Evolutionary conservation across 202 grass and related monocot species (phyloP), one percentile per base, ranked within the genome.

Genomic region (Schoenoplectus tabernaemontani): DNA sequence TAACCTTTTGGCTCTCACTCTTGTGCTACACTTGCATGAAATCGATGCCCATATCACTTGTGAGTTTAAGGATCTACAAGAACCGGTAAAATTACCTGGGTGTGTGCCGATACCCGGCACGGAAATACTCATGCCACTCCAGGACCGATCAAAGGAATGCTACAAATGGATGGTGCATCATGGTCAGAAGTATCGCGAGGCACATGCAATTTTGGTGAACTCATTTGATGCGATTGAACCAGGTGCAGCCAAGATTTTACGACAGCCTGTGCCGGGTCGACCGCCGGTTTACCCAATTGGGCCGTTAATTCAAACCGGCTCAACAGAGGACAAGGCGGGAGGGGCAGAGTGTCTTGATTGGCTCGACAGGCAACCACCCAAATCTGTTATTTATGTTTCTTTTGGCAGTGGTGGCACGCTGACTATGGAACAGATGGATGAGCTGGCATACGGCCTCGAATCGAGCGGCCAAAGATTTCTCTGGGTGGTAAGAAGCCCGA

Each of bases 401-500:
- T 93, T 93, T 76, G 91, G 91, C 3, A 90, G 87, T 28, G 91
- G 85, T 4, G 91, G 91, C 4, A 46, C 89, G 1, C 78, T 94
- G 1, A 78, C 85, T 4, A 5, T 24, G 13, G 64, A 81, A 38
- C 76, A 94, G 38, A 84, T 90, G 82, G 16, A 59, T 1, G 92
- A 94, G 85, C 80, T 94, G 2, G 92, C 89, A 0, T 80, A 82
- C 0, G 89, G 92, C 16, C 70, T 94, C 6, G 92, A 94, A 83
- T 68, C 10, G 4, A 87, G 87, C 23, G 87, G 92, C 3, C 83
- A 87, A 51, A 66, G 92, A 0, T 94, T 94, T 39, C 70, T 91
- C 7, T 94, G 91, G 91, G 91, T 88, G 80, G 87, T 86, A 44
- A 37, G 84, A 50, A 93, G 91, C 66, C 91, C 91, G 0, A 83